Percentiles rank a stretch among this genome's conserved stretches.
Evolutionary conservation across 2,329 filamentous ascomycete species (phyloP).

Genomic region (Fusarium sp.): DNA sequence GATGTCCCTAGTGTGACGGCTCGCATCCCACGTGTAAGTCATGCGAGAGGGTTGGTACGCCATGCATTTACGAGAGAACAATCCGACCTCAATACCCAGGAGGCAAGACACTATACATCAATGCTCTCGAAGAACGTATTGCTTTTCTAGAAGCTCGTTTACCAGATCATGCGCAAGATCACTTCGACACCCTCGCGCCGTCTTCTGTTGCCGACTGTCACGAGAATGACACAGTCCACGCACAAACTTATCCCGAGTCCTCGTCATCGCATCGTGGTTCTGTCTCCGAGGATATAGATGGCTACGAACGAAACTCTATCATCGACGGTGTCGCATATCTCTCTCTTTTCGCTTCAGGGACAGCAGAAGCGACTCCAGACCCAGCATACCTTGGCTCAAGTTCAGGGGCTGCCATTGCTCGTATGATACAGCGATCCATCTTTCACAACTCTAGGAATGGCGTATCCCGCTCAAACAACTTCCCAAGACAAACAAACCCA

Average conservation of each 20-base stretch:
- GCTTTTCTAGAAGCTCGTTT: background rate
- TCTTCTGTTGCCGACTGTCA: background rate
- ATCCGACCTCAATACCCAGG: background rate
- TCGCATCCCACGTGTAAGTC: background rate
- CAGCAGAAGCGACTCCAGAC: background rate
- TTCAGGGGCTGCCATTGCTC: background rate
- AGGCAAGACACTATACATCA: background rate
- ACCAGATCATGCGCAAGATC: background rate
- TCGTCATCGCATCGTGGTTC: fast-evolving
- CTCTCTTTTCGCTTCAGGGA: fast-evolving
- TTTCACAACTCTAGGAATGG: background rate
- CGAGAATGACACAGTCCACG: fast-evolving
- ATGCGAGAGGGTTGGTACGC: background rate
- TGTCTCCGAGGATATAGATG: fast-evolving
- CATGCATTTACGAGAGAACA: background rate
- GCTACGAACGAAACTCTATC: background rate
- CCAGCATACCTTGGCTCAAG: background rate
- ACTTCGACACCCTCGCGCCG: background rate
- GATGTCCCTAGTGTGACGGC: background rate
- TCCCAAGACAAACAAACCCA: background rate
- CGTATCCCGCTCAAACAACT: background rate
- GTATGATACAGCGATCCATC: background rate
- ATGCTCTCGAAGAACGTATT: background rate
- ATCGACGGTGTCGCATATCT: background rate
- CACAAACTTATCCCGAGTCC: background rate